A percentile compares a stretch with the other conserved stretches of the same genome.
These are phyloP conservation scores for Neopestalotiopsis sp. DNA, from an alignment of 2,329 filamentous ascomycete species.

Conservation along the genomic window DNA sequence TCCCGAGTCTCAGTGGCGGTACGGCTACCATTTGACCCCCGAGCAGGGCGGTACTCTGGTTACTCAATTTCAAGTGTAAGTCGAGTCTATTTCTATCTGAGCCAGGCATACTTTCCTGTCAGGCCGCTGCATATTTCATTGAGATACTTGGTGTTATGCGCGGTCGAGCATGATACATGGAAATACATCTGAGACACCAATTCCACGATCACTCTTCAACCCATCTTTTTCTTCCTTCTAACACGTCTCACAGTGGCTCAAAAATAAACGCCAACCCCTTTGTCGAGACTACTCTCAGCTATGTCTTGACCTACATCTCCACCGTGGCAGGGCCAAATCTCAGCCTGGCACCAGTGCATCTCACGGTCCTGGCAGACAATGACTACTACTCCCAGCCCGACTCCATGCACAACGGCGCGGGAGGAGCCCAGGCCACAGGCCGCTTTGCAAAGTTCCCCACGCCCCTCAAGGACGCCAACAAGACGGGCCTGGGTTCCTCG, in stretches of 20 bases:
- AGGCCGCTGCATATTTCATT: background rate
- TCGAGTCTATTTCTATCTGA: conserved; percentile 28
- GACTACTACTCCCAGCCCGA: conserved; percentile 89
- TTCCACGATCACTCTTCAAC: background rate
- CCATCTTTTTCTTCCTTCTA: background rate
- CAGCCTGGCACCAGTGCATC: conserved; percentile 69
- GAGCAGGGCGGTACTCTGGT: conserved; percentile 80
- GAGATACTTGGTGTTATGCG: background rate
- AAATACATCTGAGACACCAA: no score
- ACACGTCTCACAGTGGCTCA: conserved; percentile 43
- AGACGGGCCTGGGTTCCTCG: conserved; percentile 94
- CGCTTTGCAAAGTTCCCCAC: conserved; percentile 82
- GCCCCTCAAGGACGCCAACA: conserved; percentile 79
- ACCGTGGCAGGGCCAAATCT: conserved; percentile 43
- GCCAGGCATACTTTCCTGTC: background rate
- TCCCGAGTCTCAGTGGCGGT: conserved; percentile 83
- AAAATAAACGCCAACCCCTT: conserved; percentile 72
- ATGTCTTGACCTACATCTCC: conserved; percentile 82
- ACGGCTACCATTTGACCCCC: conserved; percentile 74
- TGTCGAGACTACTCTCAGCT: conserved; percentile 88
- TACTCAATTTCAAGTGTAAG: conserved; percentile 79
- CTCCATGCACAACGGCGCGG: conserved; percentile 27
- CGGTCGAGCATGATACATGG: no score
- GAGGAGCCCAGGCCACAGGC: conserved; percentile 31
- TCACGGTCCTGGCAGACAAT: conserved; percentile 92